Base-by-base conservation (phyloP, 179 eudicot species). In the Beta corolliflora region DNA sequence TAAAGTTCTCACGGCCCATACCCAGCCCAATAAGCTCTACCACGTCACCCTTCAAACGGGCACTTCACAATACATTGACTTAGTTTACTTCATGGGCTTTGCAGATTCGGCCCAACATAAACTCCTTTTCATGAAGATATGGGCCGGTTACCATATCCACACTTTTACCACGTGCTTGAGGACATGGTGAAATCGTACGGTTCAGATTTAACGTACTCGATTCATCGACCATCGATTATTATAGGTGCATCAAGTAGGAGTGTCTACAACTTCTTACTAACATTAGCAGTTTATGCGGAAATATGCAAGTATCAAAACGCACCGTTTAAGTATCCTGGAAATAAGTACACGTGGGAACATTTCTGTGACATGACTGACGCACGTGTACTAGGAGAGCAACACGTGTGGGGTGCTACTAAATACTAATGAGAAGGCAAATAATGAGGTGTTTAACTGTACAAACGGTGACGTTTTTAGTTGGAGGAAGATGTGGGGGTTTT, bases 321-420 rank as follows among this genome's bases (percentile, higher is more conserved):
- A 1, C 75, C 81, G 15, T 83, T 81, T 73, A 73, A 79, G 69
- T 86, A 79, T 16, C 83, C 83, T 0, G 85, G 86, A 9, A 86
- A 1, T 29, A 46, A 7, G 52, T 86, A 81, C 85, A 82, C 86
- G 21, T 84, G 86, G 88, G 85, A 84, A 44, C 88, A 86, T 55
- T 86, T 84, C 11, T 81, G 81, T 7, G 89, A 84, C 74, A 53
- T 79, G 81, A 56, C 79, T 4, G 89, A 86, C 77, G 23, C 81
- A 50, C 81, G 89, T 29, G 79, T 86, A 10, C 29, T 86, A 18
- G 86, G 87, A 0, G 87, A 84, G 15, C 89, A 86, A 29, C 89
- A 86, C 18, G 71, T 84, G 29, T 86, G 89, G 89, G 87, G 83
- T 0, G 85, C 89, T n/a, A n/a, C n/a, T n/a, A n/a, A n/a, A n/a